Evolutionary conservation across 345 rosid species (phyloP).

Genomic region (Populus simonii): DNA sequence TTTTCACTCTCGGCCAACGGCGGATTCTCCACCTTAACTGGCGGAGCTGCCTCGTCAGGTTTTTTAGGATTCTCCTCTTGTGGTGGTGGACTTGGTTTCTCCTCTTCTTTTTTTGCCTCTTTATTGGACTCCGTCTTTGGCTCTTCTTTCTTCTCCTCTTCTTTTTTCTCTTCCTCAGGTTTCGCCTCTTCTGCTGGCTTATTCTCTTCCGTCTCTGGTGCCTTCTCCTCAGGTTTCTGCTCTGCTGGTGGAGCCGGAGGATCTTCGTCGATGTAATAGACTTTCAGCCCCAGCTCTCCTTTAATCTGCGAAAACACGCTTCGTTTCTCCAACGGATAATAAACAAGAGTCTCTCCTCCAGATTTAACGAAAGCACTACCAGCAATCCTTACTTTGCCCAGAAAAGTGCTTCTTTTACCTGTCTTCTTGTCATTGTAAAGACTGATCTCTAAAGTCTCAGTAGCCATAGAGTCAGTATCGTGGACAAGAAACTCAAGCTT

Average conservation of each 20-base stretch:
- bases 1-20: slow-evolving; percentile 49
- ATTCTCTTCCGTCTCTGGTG: slow-evolving; percentile 20
- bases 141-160: slow-evolving; percentile 35
- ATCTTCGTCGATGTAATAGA: slow-evolving; percentile 58
- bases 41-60: slow-evolving; percentile 1
- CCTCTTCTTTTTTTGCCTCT: slow-evolving; percentile 30
- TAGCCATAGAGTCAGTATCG: slow-evolving; percentile 50
- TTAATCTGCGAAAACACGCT: slow-evolving; percentile 84
- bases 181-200: slow-evolving; percentile 33
- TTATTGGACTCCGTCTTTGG: slow-evolving; percentile 12
- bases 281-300: slow-evolving; percentile 81
- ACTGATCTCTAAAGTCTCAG: slow-evolving; percentile 69
- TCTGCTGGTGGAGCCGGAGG: slow-evolving; percentile 40
- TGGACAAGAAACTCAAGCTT: slow-evolving; percentile 70
- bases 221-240: background rate
- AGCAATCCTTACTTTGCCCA: slow-evolving; percentile 75
- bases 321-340: slow-evolving; percentile 81
- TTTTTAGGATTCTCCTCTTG: slow-evolving; percentile 18
- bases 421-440: slow-evolving; percentile 77
- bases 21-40: slow-evolving; percentile 39
- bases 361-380: slow-evolving; percentile 46
- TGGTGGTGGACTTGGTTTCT: slow-evolving; percentile 30
- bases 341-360: slow-evolving; percentile 67
- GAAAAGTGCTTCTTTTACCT: slow-evolving; percentile 61
- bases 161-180: slow-evolving; percentile 25